Evolutionary conservation across 2,329 filamentous ascomycete genomes (phyloP).

Genomic region (Colletotrichum sp.): DNA sequence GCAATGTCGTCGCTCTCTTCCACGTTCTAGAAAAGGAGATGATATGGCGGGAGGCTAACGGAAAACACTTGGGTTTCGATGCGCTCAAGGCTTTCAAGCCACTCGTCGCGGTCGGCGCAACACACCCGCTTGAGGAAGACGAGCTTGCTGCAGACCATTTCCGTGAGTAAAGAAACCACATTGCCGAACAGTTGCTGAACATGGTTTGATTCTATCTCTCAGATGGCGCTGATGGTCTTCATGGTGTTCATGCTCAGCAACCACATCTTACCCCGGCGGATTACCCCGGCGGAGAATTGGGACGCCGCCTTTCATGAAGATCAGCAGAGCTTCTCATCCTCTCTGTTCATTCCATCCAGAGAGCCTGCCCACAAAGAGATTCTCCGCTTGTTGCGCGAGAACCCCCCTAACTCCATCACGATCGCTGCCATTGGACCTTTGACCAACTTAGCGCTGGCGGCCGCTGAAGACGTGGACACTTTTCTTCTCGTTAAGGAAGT

Average conservation of each 20-base stretch:
- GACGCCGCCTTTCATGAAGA: conserved; percentile 65
- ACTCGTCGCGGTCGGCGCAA: conserved; percentile 84
- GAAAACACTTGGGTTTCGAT: conserved; percentile 74
- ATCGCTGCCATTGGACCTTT: conserved; percentile 89
- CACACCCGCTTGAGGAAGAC: conserved; percentile 84
- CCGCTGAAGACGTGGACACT: conserved; percentile 84
- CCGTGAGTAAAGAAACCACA: conserved; percentile 61
- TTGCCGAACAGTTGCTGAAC: background rate
- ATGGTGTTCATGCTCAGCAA: conserved; percentile 77
- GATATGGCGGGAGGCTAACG: conserved; percentile 77
- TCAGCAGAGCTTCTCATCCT: conserved; percentile 39
- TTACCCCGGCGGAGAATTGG: conserved; percentile 79
- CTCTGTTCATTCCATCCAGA: conserved; percentile 79
- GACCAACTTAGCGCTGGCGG: conserved; percentile 91
- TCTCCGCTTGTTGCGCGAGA: conserved; percentile 79
- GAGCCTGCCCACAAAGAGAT: conserved; percentile 83
- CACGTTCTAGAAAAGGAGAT: conserved; percentile 90
- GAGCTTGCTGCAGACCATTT: conserved; percentile 85
- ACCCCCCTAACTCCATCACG: conserved; percentile 82
- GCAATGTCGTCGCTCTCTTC: conserved; percentile 90
- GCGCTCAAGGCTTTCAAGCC: conserved; percentile 76
- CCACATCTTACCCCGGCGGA: conserved; percentile 79
- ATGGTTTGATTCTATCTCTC: too few relatives aligned
- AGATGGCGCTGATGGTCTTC: conserved; percentile 80
- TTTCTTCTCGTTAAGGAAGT: conserved; percentile 91